Evolutionary conservation across 352 stramenopile genomes (phyloP).

Genomic region (Elongisporangium anandrum): DNA sequence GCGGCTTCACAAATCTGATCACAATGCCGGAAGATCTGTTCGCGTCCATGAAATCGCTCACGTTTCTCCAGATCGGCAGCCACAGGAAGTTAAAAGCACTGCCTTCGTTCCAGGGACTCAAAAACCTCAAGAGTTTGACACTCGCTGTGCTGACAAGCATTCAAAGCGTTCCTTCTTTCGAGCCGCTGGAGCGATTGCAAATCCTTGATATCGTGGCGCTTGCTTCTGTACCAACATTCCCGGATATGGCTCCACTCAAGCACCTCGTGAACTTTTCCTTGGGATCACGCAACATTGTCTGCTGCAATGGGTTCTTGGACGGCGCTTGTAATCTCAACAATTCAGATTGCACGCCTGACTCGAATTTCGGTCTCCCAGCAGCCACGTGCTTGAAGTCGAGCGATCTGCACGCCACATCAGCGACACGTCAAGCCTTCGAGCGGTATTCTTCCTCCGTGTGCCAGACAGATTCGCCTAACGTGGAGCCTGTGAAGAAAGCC

Average conservation of each 20-base stretch:
- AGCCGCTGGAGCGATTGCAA: slow-evolving; percentile 9
- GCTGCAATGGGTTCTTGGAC: slow-evolving; percentile 32
- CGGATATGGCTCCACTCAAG: slow-evolving; percentile 14
- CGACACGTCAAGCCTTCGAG: slow-evolving; percentile 9
- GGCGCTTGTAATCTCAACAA: slow-evolving; percentile 20
- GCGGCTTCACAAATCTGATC: slow-evolving; percentile 15
- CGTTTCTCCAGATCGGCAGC: slow-evolving; percentile 28
- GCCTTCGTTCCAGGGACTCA: slow-evolving; percentile 21
- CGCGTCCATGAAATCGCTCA: slow-evolving; percentile 19
- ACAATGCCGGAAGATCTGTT: slow-evolving; percentile 26
- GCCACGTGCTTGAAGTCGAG: slow-evolving; percentile 12
- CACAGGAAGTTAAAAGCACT: slow-evolving; percentile 19
- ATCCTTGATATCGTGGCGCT: slow-evolving; percentile 20
- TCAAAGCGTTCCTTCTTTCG: slow-evolving; percentile 23
- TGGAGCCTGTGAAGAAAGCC: slow-evolving; percentile 12
- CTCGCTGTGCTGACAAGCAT: slow-evolving; percentile 18
- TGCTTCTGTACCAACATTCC: slow-evolving; percentile 8
- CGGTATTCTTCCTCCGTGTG: slow-evolving; percentile 10
- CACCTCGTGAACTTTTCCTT: slow-evolving; percentile 19
- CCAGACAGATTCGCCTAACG: slow-evolving; percentile 7
- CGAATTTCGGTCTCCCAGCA: neutral
- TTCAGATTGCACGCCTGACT: slow-evolving; percentile 10
- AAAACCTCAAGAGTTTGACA: slow-evolving; percentile 23
- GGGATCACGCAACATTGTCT: slow-evolving; percentile 18
- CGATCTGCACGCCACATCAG: neutral